These are phyloP conservation scores for Lathyrus tuberosus DNA, from an alignment of 306 rosid species.

Conservation along the genomic window DNA sequence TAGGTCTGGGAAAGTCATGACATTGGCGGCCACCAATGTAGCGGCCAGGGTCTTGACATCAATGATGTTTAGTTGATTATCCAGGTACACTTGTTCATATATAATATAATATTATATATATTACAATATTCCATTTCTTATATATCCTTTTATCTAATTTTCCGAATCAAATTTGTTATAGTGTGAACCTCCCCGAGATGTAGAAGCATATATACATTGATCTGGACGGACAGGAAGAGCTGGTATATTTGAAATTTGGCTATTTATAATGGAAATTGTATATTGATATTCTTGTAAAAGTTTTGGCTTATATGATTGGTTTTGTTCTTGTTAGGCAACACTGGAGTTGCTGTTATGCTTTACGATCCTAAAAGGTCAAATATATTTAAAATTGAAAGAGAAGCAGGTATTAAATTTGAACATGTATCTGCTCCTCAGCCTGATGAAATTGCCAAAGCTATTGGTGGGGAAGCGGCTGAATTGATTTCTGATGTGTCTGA, in stretches of 20 bases:
- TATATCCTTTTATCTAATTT: slow-evolving; percentile 5
- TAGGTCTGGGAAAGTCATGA: slow-evolving; percentile 77
- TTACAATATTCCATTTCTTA: neutral
- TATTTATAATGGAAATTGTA: neutral
- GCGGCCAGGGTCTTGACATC: slow-evolving; percentile 97
- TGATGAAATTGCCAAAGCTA: slow-evolving; percentile 79
- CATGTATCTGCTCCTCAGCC: slow-evolving; percentile 84
- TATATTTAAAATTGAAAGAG: slow-evolving; percentile 72
- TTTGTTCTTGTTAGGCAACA: slow-evolving; percentile 55
- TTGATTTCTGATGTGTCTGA: slow-evolving; percentile 69
- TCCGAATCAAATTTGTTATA: slow-evolving; percentile 43
- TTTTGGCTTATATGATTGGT: neutral
- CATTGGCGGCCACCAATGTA: slow-evolving; percentile 91
- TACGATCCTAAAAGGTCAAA: slow-evolving; percentile 77
- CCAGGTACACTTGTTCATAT: slow-evolving; percentile 57
- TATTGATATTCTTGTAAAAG: neutral
- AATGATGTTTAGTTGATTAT: slow-evolving; percentile 89
- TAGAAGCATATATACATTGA: slow-evolving; percentile 89
- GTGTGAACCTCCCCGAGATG: slow-evolving; percentile 98
- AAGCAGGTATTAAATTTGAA: slow-evolving; percentile 88
- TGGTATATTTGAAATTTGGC: slow-evolving; percentile 47
- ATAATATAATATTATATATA: neutral
- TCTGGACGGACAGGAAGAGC: slow-evolving; percentile 99
- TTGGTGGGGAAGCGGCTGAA: slow-evolving; percentile 69
- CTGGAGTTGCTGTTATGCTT: slow-evolving; percentile 93